Evolutionary conservation across 805 yeast genomes (phyloP).

Genomic region (Zygosaccharomyces bisporus): DNA sequence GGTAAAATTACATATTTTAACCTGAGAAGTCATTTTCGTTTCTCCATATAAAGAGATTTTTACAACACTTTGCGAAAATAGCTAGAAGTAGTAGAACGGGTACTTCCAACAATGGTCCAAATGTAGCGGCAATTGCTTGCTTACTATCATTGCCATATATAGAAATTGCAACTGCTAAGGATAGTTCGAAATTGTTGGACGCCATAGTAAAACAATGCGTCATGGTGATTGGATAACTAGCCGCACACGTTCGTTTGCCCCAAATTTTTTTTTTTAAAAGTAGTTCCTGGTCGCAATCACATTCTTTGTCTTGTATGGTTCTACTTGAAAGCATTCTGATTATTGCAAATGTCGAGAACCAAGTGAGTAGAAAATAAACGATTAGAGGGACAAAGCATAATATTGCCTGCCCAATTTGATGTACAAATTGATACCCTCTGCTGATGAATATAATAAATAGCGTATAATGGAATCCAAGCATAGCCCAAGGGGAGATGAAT

Average conservation of each 20-base stretch:
- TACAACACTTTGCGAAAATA: constrained; percentile 38
- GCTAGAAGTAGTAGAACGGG: constrained; percentile 45
- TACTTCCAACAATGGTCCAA: constrained; percentile 58
- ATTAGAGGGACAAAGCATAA: constrained; percentile 49
- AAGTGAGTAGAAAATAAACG: constrained; percentile 45
- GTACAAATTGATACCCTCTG: constrained; percentile 46
- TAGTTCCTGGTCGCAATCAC: constrained; percentile 41
- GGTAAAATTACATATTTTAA: too few species aligned
- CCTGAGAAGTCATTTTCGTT: constrained; percentile 1
- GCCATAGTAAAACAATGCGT: constrained; percentile 58
- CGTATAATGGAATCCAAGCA: constrained; percentile 50
- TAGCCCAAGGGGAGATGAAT: constrained; percentile 46
- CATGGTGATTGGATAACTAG: constrained; percentile 40
- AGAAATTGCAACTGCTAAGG: constrained; percentile 51
- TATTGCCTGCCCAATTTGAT: constrained; percentile 47
- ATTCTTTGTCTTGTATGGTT: constrained; percentile 19
- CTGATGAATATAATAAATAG: constrained; percentile 49
- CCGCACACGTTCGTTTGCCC: constrained; percentile 36
- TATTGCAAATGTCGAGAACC: constrained; percentile 43
- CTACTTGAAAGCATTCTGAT: constrained; percentile 32
- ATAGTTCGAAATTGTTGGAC: constrained; percentile 54
- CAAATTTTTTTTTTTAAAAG: constrained; percentile 19
- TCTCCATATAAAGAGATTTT: constrained; percentile 29
- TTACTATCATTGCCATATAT: constrained; percentile 50
- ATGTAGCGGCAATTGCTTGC: constrained; percentile 55